Conservation (phyloP, 306 rosid species). For the Lathyrus oleraceus region DNA sequence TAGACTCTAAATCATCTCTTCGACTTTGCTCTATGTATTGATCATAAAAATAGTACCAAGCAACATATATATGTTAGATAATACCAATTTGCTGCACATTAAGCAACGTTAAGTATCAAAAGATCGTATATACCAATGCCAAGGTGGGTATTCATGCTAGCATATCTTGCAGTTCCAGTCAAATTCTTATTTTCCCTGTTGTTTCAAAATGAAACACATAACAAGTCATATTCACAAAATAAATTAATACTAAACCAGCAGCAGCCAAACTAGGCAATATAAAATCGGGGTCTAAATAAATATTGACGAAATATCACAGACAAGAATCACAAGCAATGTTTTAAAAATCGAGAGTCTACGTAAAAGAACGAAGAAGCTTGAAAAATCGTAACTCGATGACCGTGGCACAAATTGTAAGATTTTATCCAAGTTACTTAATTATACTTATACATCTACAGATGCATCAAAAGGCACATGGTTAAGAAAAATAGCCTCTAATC, state of each 20-base stretch:
- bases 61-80: slow-evolving; percentile 36
- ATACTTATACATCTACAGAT: neutral
- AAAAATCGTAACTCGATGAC: neutral
- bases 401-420: neutral
- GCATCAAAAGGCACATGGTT: neutral
- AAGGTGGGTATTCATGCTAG: slow-evolving; percentile 95
- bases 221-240: slow-evolving; percentile 11
- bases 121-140: slow-evolving; percentile 65
- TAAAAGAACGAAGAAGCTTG: neutral
- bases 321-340: neutral
- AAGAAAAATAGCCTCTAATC: neutral
- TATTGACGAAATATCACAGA: neutral
- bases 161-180: slow-evolving; percentile 98
- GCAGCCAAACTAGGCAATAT: neutral
- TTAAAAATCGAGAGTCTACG: neutral
- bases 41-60: slow-evolving; percentile 39
- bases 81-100: slow-evolving; percentile 7
- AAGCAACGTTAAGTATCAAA: neutral
- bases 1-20: slow-evolving; percentile 96
- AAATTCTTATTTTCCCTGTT: slow-evolving; percentile 94
- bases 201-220: slow-evolving; percentile 27
- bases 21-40: slow-evolving; percentile 80
- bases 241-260: slow-evolving; percentile 2
- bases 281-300: neutral
- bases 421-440: neutral